Evolutionary conservation across 148 eudicot genomes (phyloP).

Genomic region (Rheum nobile): DNA sequence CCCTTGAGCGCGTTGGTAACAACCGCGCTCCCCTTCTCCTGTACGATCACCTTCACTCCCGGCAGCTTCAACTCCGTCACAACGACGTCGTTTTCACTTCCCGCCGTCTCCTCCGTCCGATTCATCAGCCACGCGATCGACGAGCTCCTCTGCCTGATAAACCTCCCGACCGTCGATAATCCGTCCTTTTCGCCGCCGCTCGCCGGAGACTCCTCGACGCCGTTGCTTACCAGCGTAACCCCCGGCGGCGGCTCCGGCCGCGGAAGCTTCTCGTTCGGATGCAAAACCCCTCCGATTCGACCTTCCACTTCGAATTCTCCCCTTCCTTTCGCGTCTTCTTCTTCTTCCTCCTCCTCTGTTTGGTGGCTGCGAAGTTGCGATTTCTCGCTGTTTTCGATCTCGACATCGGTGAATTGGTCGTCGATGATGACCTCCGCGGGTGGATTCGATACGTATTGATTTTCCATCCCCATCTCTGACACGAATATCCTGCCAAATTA

Average conservation of each 20-base stretch:
- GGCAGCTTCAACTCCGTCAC: conserved; percentile 66
- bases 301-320: background rate
- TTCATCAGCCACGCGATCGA: conserved; percentile 40
- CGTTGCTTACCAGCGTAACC: background rate
- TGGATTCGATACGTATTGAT: background rate
- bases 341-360: background rate
- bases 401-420: conserved; percentile 1
- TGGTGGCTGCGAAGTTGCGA: background rate
- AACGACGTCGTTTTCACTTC: background rate
- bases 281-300: background rate
- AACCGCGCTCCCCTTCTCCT: conserved; percentile 11
- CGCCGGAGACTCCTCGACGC: background rate
- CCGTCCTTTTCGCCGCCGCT: conserved; percentile 9
- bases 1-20: conserved; percentile 31
- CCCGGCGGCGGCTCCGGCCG: conserved; percentile 1
- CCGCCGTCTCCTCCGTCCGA: conserved; percentile 10
- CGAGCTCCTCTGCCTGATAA: conserved; percentile 41
- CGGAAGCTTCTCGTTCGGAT: conserved; percentile 6
- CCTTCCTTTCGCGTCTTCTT: background rate
- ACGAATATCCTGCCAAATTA: background rate
- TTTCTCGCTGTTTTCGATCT: background rate
- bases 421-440: background rate
- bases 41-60: conserved; percentile 62
- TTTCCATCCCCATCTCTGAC: background rate
- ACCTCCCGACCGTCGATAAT: conserved; percentile 51